Evolutionary conservation across 2,329 filamentous ascomycete genomes (phyloP).

Genomic region (Botrytis squamosa): DNA sequence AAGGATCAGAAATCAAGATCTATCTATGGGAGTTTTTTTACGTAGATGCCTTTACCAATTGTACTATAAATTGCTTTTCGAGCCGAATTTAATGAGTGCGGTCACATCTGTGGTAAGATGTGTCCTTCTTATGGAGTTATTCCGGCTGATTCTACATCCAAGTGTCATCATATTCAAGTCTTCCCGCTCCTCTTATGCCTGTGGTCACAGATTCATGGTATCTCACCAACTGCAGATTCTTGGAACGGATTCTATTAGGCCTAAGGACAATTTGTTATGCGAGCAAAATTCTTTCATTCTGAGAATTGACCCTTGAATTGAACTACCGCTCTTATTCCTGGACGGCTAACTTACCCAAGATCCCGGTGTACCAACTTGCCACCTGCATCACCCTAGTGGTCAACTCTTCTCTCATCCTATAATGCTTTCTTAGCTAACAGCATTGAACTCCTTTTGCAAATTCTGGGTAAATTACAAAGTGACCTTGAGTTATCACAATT

Average conservation of each 20-base stretch:
- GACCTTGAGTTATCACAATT: conserved; percentile 5
- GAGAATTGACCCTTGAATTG: not conserved
- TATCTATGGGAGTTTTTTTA: not conserved
- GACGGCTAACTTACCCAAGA: not conserved
- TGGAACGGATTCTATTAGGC: not conserved
- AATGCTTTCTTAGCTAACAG: not conserved
- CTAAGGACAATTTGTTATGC: not conserved
- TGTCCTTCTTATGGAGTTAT: not conserved
- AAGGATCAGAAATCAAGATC: conserved; percentile 11
- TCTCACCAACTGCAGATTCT: conserved; percentile 8
- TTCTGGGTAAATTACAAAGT: not conserved
- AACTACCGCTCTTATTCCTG: not conserved
- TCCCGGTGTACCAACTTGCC: not conserved
- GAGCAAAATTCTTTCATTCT: not conserved
- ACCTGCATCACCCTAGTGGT: conserved; percentile 10
- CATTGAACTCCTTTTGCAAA: not conserved
- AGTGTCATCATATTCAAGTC: not conserved
- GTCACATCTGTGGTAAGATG: not conserved
- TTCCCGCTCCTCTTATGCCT: not conserved
- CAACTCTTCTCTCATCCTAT: conserved; percentile 1
- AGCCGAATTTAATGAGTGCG: not conserved
- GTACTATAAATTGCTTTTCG: not conserved
- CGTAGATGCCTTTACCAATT: not conserved
- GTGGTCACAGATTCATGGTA: not conserved
- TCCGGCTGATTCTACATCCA: not conserved